Conservation (phyloP, 1,139 yeast genomes). For the Barnettozyma hawaiiensis region DNA sequence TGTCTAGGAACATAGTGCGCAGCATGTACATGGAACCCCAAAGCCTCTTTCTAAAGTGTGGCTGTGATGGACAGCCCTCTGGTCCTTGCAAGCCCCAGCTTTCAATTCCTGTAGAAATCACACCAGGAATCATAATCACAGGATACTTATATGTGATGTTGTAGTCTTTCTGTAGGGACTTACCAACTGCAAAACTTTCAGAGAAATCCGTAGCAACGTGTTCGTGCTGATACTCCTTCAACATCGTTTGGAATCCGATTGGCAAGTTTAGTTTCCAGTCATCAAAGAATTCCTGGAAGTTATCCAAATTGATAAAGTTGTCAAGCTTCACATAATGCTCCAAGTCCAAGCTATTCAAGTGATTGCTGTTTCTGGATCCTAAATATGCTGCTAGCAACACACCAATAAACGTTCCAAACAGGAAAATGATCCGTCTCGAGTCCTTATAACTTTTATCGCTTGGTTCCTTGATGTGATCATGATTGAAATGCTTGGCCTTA, state of each 20-base stretch:
- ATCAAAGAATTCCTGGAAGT: conserved; percentile 43
- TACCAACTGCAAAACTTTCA: conserved; percentile 86
- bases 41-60: conserved; percentile 81
- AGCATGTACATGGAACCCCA: conserved; percentile 99
- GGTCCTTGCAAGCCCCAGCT: conserved; percentile 81
- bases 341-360: conserved; percentile 34
- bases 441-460: conserved; percentile 25
- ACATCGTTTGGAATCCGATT: conserved; percentile 50
- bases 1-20: conserved; percentile 85
- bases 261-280: conserved; percentile 73
- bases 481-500: not conserved
- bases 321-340: conserved; percentile 53
- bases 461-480: conserved; percentile 2
- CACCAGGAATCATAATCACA: conserved; percentile 93
- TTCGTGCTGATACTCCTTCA: conserved; percentile 42
- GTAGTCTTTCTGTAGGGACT: conserved; percentile 47
- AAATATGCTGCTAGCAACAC: conserved; percentile 58
- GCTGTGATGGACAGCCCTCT: conserved; percentile 74
- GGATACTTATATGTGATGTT: conserved; percentile 59
- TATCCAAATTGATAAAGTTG: conserved; percentile 50
- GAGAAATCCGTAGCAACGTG: conserved; percentile 44
- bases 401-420: conserved; percentile 67
- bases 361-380: conserved; percentile 39
- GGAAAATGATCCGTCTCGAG: conserved; percentile 35
- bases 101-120: conserved; percentile 90